A percentile compares a stretch with the other conserved stretches of the same genome.
Conservation (phyloP, 805 yeast genomes). For the Spathaspora sp. region DNA sequence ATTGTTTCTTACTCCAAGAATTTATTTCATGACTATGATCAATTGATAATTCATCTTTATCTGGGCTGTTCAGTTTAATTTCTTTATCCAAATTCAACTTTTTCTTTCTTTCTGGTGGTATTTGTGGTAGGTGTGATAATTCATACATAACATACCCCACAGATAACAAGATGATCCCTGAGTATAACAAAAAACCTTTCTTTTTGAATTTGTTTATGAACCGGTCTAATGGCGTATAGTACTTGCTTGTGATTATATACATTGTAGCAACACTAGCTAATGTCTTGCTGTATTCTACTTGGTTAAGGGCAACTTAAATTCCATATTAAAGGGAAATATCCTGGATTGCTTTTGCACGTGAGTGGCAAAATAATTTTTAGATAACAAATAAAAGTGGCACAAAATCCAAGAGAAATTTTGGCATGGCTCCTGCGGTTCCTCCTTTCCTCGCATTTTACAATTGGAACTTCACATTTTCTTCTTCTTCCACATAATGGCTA, state of each 20-base stretch:
- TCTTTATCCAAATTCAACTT: background rate
- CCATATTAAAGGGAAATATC: too few relatives aligned
- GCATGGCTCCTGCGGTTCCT: background rate
- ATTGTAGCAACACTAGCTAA: background rate
- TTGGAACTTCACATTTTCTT: background rate
- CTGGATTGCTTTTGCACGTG: too few relatives aligned
- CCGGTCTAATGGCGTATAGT: constrained; percentile 26
- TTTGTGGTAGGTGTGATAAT: constrained; percentile 12
- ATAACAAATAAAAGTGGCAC: background rate
- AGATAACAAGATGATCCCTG: constrained; percentile 26
- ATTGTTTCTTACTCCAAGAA: constrained; percentile 15
- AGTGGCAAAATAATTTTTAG: too few relatives aligned
- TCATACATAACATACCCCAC: constrained; percentile 24
- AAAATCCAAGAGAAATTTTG: too few relatives aligned
- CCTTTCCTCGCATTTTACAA: background rate
- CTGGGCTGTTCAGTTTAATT: background rate
- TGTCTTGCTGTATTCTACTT: background rate
- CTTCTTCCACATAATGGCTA: background rate
- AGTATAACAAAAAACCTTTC: constrained; percentile 32
- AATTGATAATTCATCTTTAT: background rate
- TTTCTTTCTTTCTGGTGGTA: constrained; percentile 6
- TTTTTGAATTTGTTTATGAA: constrained; percentile 26
- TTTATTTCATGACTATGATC: constrained; percentile 8
- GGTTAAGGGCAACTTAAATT: background rate
- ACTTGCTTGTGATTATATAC: constrained; percentile 6